Percentiles rank a stretch among this genome's conserved stretches.
Evolutionary conservation across 2,329 filamentous ascomycete species (phyloP).

Genomic region (Colletotrichum cordylinicola): DNA sequence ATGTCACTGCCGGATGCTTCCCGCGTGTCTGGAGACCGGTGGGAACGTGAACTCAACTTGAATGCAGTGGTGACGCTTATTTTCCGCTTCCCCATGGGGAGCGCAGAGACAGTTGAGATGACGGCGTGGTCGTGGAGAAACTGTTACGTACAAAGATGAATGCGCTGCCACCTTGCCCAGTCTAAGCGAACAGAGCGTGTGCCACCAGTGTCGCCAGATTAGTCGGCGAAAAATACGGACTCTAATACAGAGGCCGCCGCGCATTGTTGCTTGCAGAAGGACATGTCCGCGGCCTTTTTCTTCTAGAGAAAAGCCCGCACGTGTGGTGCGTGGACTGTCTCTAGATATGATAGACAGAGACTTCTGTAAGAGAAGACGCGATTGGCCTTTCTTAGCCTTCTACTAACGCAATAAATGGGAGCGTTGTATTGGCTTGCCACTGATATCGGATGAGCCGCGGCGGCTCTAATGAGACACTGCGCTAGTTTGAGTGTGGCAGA

Average conservation of each 20-base stretch:
- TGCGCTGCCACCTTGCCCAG: neutral
- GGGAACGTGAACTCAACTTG: neutral
- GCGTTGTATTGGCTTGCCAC: neutral
- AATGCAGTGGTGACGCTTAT: neutral
- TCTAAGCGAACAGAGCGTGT: neutral
- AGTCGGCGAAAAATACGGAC: neutral
- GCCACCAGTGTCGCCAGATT: neutral
- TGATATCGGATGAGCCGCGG: neutral
- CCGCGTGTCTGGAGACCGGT: neutral
- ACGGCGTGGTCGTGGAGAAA: neutral
- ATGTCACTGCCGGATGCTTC: neutral
- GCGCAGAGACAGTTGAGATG: neutral
- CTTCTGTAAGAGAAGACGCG: neutral
- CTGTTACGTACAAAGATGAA: neutral
- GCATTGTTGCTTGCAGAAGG: neutral
- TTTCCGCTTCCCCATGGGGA: slow-evolving; percentile 3
- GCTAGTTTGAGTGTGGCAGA: neutral
- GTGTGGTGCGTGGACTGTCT: neutral
- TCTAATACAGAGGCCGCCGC: neutral
- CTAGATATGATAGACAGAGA: neutral
- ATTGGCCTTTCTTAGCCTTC: neutral
- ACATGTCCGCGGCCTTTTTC: neutral
- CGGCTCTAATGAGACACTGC: neutral
- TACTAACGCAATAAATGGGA: neutral
- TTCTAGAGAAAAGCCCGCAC: neutral